Evolutionary conservation across 2,329 filamentous ascomycete genomes (phyloP), one percentile per base, ranked within the genome.

Genomic region (Venturia aucupariae): DNA sequence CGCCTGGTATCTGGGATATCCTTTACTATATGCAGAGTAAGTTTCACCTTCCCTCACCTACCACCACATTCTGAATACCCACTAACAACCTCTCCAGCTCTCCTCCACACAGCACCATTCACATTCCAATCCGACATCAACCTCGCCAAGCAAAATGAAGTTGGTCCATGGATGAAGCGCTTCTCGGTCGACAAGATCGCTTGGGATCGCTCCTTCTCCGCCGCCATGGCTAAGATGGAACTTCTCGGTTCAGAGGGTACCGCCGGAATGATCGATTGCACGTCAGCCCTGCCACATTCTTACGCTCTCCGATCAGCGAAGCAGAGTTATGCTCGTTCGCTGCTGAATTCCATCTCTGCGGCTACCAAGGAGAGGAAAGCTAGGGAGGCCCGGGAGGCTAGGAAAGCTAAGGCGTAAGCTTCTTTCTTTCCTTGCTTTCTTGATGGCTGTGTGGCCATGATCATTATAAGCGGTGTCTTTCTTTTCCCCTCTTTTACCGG

Each of bases 91-190:
- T 57, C 27, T 4, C 30, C 4, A 57, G 51, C 51, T 35, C 67
- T 72, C 30, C 70, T 68, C 30, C 64, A 67, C 1, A 39, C 67
- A 10, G 70, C 68, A 8, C 67, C 72, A 10, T 66, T 72, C 17
- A 68, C 72, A 22, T 72, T 75, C 42, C 70, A 72, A 2, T 69
- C 67, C 38, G 74, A 75, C 54, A 68, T 69, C 48, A 73, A 73
- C 63, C 65, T 75, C 0, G 68, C 71, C 10, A 67, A 68, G 13
- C 68, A 71, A 42, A 61, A 63, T 15, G 68, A 66, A 17, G 72
- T 75, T 0, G 74, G 74, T 0, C 71, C 73, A 59, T 70, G 72
- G 65, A 75, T 76, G 66, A 68, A 69, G 65, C 71, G 69, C 19
- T 75, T 77, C 35, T 71, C 75, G 1, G 67, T 69, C 24, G 71